Conservation (phyloP, 2,329 filamentous ascomycete genomes). For the Microcyclospora pomicola region DNA sequence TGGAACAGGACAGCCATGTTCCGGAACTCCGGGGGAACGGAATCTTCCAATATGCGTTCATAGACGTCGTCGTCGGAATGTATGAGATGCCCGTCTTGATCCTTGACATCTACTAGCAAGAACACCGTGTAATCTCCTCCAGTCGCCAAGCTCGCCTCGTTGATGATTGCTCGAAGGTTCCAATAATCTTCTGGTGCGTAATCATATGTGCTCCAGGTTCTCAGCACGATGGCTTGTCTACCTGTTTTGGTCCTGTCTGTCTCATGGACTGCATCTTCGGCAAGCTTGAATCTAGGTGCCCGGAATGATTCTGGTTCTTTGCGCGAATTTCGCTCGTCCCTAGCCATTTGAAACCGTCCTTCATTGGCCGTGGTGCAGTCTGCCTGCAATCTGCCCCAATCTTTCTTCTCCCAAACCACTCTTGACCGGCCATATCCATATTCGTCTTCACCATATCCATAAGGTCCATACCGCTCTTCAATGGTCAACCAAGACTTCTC, state of each 20-base stretch:
- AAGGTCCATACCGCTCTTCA: slow-evolving; percentile 36
- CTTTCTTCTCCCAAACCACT: slow-evolving; percentile 47
- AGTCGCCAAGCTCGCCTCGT: slow-evolving; percentile 27
- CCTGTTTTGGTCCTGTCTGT: slow-evolving; percentile 1
- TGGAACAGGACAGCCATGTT: slow-evolving; percentile 61
- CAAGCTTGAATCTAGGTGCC: slow-evolving; percentile 8
- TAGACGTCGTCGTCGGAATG: slow-evolving; percentile 45
- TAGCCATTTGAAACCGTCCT: slow-evolving; percentile 35
- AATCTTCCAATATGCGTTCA: slow-evolving; percentile 42
- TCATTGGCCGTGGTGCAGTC: slow-evolving; percentile 50
- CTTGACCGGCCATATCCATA: neutral
- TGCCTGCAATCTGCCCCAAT: slow-evolving; percentile 56
- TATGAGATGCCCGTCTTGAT: slow-evolving; percentile 40
- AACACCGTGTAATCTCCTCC: slow-evolving; percentile 31
- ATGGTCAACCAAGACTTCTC: slow-evolving; percentile 49
- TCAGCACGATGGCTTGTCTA: slow-evolving; percentile 25
- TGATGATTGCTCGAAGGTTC: slow-evolving; percentile 30
- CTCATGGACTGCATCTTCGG: slow-evolving; percentile 1
- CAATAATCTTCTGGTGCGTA: slow-evolving; percentile 30
- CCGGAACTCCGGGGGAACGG: slow-evolving; percentile 54
- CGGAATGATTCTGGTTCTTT: neutral
- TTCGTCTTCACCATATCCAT: slow-evolving; percentile 38
- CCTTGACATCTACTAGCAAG: slow-evolving; percentile 32
- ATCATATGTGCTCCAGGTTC: slow-evolving; percentile 30
- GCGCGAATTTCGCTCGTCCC: too few species aligned